These are phyloP conservation scores for Colletotrichum sp. DNA, from an alignment of 2,329 filamentous ascomycete genomes.

Conservation along the genomic window DNA sequence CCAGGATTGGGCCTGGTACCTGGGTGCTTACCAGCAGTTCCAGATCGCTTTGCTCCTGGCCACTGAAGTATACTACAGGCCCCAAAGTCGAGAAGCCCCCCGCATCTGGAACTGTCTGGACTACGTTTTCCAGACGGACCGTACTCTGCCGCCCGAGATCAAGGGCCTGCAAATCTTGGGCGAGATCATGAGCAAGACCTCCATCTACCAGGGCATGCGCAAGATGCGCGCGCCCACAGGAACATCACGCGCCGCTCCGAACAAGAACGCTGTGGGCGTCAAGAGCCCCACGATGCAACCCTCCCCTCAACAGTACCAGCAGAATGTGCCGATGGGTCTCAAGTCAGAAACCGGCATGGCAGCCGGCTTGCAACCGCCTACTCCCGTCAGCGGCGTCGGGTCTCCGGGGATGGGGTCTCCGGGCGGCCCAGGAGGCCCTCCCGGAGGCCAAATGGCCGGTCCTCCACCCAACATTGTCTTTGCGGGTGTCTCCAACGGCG, in stretches of 20 bases:
- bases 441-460: constrained; percentile 8
- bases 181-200: constrained; percentile 66
- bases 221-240: constrained; percentile 59
- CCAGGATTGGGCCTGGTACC: constrained; percentile 71
- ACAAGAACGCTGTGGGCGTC: constrained; percentile 36
- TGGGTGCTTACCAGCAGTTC: constrained; percentile 74
- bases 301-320: constrained; percentile 17
- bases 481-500: constrained; percentile 52
- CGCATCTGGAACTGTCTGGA: constrained; percentile 76
- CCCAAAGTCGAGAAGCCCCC: constrained; percentile 61
- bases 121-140: constrained; percentile 71
- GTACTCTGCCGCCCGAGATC: constrained; percentile 52
- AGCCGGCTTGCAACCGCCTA: background rate
- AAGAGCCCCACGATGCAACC: constrained; percentile 15
- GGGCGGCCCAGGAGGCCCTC: background rate
- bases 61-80: constrained; percentile 68
- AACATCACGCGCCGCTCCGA: constrained; percentile 43
- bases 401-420: constrained; percentile 12
- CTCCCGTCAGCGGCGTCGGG: constrained; percentile 1
- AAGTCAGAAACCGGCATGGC: constrained; percentile 18
- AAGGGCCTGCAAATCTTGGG: constrained; percentile 67
- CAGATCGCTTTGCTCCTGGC: constrained; percentile 73
- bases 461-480: constrained; percentile 42
- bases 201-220: constrained; percentile 63
- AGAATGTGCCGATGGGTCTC: constrained; percentile 12